Evolutionary conservation across 257 asterid species (phyloP).

Genomic region (Apocynum venetum): DNA sequence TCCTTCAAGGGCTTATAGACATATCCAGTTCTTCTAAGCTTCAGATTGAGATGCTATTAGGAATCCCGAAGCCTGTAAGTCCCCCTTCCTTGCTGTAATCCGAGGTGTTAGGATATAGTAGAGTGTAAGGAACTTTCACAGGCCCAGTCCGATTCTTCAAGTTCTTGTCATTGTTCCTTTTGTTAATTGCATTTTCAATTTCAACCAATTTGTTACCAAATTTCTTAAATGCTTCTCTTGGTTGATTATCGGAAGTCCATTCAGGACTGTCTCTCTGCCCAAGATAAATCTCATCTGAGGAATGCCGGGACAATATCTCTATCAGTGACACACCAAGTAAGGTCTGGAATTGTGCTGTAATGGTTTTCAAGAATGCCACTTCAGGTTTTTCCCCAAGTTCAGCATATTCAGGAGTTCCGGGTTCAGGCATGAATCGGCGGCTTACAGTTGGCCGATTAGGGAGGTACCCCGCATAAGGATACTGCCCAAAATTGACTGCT

Average conservation of each 20-base stretch:
- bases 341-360: slow-evolving; percentile 69
- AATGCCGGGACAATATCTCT: slow-evolving; percentile 68
- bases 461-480: slow-evolving; percentile 72
- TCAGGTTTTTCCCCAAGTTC: slow-evolving; percentile 58
- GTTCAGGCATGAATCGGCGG: slow-evolving; percentile 66
- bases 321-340: slow-evolving; percentile 61
- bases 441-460: slow-evolving; percentile 79
- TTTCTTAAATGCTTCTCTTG: slow-evolving; percentile 42
- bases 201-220: slow-evolving; percentile 35
- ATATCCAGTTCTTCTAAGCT: not conserved
- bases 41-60: slow-evolving; percentile 70
- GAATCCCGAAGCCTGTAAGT: slow-evolving; percentile 71
- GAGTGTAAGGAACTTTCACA: slow-evolving; percentile 46
- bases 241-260: slow-evolving; percentile 46
- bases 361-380: slow-evolving; percentile 54
- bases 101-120: slow-evolving; percentile 51
- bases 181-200: slow-evolving; percentile 38
- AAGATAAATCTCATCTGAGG: slow-evolving; percentile 62
- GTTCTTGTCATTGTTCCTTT: slow-evolving; percentile 35
- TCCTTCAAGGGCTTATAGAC: not conserved
- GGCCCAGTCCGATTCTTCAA: slow-evolving; percentile 59
- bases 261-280: slow-evolving; percentile 59
- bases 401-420: slow-evolving; percentile 43
- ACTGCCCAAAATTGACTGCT: slow-evolving; percentile 75
- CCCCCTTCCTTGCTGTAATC: slow-evolving; percentile 43